Base-by-base conservation (phyloP, 345 rosid genomes). In the Melaleuca quinquenervia region DNA sequence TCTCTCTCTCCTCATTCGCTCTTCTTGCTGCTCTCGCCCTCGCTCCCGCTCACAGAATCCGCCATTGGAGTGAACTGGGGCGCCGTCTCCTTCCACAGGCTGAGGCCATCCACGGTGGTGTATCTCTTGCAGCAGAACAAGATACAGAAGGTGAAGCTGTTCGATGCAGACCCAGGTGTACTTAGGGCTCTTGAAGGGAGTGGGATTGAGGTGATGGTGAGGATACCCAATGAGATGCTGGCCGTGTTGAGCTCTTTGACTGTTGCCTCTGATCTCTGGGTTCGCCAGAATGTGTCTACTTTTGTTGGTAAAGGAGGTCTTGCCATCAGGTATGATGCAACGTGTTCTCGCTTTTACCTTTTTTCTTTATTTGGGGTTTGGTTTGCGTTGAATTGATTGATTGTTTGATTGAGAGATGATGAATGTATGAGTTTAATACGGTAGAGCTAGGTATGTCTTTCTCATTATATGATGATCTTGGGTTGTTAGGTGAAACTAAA, bases 51-150 rank as follows among this genome's bases (percentile, higher is more conserved):
- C 82, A 91, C 89, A 55, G 94, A 95, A 74, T 91, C 99, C 14
- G 94, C 94, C 6, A 91, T 95, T 60, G 99, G 99, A 54, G 96
- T 94, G 84, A 97, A 97, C 93, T 97, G 99, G 99, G 99, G 99
- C 54, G 88, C 98, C 20, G 0, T 95, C 32, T 94, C 99, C 11
- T 91, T 80, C 89, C 96, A 91, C 92, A 92, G 87, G 94, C 85
- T 96, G 62, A 87, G 88, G 87, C 98, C 99, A 18, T 95, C 98
- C 0, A 93, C 98, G 1, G 99, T 96, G 89, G 98, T 96, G 94
- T 94, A 95, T 96, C 98, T 96, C 86, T 88, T 97, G 90, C 93
- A 91, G 88, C 93, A 87, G 15, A 97, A 97, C 91, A 94, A 91
- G 85, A 93, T 97, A 50, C 87, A 84, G 74, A 96, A 92, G 86